These are phyloP conservation scores for Candolleomyces eurysporus DNA, from an alignment of 768 basidiomycete genomes.

Conservation along the genomic window DNA sequence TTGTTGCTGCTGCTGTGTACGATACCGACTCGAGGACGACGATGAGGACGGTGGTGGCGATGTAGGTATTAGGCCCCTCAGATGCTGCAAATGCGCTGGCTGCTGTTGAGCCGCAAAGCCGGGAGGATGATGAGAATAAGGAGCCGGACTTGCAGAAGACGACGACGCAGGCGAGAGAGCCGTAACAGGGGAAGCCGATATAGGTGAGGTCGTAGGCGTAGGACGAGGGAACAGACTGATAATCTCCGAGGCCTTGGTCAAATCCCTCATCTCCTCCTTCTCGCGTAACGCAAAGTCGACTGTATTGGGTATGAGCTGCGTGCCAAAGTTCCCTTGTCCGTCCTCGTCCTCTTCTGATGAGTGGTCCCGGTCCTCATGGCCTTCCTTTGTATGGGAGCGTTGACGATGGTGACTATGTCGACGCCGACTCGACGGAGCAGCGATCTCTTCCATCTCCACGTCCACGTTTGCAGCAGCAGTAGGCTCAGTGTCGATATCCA, in stretches of 20 bases:
- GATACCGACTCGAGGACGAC: neutral
- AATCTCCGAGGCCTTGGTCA: conserved; percentile 83
- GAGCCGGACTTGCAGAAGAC: too few relatives aligned
- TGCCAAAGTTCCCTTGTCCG: neutral
- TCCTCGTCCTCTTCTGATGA: too few relatives aligned
- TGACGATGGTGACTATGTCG: too few relatives aligned
- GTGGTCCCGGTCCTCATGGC: neutral
- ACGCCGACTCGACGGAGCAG: neutral
- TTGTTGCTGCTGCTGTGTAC: neutral
- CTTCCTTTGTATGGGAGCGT: neutral
- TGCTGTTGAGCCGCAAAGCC: neutral
- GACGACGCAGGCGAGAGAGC: too few relatives aligned
- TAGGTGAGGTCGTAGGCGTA: neutral
- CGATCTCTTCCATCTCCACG: conserved; percentile 1
- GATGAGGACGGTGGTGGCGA: conserved; percentile 4
- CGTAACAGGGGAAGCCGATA: neutral
- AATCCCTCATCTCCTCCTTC: conserved; percentile 85
- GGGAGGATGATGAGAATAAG: too few relatives aligned
- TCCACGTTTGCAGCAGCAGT: conserved; percentile 17
- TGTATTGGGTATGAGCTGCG: conserved; percentile 45
- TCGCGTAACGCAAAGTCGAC: conserved; percentile 83
- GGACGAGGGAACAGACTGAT: conserved; percentile 41
- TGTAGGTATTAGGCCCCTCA: conserved; percentile 7
- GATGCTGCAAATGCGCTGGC: conserved; percentile 13
- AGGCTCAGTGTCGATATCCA: conserved; percentile 23